Base-by-base conservation (phyloP, 73 alveolate genomes). In the Paramecium biaurelia region DNA sequence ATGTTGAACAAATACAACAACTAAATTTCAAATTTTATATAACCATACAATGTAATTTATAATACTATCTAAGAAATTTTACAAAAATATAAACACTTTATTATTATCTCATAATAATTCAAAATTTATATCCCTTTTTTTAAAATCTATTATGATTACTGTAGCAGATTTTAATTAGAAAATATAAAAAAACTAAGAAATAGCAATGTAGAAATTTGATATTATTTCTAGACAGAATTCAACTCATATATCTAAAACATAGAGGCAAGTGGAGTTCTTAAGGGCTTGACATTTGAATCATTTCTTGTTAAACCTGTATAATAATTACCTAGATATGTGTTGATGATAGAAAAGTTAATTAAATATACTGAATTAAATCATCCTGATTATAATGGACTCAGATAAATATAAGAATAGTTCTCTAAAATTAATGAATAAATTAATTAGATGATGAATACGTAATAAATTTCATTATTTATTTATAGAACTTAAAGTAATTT, bases 311-410 rank as follows among this genome's bases (percentile, higher is more conserved):
- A 76, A 76, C 89, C 89, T 20, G 89, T 76, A 15, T 30, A 76
- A 76, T 76, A 76, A 21, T 37, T 76, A 76, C 89, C 89, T 11
- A 76, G 89, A 76, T 76, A 76, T 43, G 89, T 76, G 14, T 76
- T 76, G 47, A 18, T 76, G 23, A 26, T 76, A 34, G 37, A 76
- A 23, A 26, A 76, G 18, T 37, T 76, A 76, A 3, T 76, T n/a
- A 76, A 76, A 38, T 76, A 23, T 21, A 76, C 89, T 8, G 89
- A 76, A 76, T 21, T 20, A 4, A 43, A 20, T 37, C 89, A 76
- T 76, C 89, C 89, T 26, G 89, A 76, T 76, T 76, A 76, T 12
- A 32, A 1, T 37, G 89, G 89, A 15, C 35, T 76, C 4, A 37
- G 12, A 76, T 24, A n/a, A 9, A 76, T 76, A 37, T 24, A 26